A percentile compares a stretch with the other conserved stretches of the same genome.
These are phyloP conservation scores for Pseudocercospora pini-densiflorae DNA, from an alignment of 2,329 filamentous ascomycete genomes.

Conservation along the genomic window DNA sequence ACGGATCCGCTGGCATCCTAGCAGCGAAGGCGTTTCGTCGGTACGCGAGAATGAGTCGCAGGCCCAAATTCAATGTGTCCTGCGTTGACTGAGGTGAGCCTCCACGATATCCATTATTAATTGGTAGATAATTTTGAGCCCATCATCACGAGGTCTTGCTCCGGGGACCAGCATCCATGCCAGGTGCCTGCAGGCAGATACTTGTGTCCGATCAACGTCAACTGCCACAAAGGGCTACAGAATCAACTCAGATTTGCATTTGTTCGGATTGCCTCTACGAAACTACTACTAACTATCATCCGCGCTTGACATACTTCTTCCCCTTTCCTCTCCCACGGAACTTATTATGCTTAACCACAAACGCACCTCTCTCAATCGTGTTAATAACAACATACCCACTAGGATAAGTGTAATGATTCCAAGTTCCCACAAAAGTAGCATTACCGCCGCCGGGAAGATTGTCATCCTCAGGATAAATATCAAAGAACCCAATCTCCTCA, in stretches of 20 bases:
- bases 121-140: no score
- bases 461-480: slow-evolving; percentile 58
- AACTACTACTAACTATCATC: neutral
- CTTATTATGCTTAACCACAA: slow-evolving; percentile 48
- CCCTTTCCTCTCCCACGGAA: slow-evolving; percentile 21
- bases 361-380: slow-evolving; percentile 58
- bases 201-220: neutral
- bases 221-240: neutral
- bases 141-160: no score
- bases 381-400: slow-evolving; percentile 58
- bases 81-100: no score
- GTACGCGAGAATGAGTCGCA: no score
- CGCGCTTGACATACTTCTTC: slow-evolving; percentile 16
- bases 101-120: no score
- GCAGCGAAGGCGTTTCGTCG: no score
- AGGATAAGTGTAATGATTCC: slow-evolving; percentile 56
- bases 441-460: slow-evolving; percentile 21
- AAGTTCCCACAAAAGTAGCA: slow-evolving; percentile 24
- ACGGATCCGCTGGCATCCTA: no score
- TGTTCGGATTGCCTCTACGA: neutral
- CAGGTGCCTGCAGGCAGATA: no score
- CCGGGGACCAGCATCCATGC: no score
- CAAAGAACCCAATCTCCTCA: slow-evolving; percentile 55
- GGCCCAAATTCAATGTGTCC: no score
- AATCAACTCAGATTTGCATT: neutral